Conservation (phyloP, 106 monocot genomes). For the Xerophyta viscosa region DNA sequence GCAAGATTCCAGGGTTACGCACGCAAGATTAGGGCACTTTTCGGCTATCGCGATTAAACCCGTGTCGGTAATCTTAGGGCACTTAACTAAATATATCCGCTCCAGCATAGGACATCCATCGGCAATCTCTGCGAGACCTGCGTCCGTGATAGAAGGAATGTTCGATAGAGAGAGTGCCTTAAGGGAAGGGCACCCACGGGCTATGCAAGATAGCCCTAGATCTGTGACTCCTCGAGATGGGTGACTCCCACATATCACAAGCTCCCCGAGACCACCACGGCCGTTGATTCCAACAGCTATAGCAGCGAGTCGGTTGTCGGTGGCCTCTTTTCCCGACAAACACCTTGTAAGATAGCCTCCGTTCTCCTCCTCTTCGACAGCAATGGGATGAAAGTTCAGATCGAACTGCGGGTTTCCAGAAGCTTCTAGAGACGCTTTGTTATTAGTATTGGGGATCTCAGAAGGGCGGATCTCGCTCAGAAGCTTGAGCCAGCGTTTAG, state of each 20-base stretch:
- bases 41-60: slow-evolving; percentile 57
- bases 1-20: slow-evolving; percentile 54
- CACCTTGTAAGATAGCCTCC: slow-evolving; percentile 19
- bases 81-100: slow-evolving; percentile 49
- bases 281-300: slow-evolving; percentile 28
- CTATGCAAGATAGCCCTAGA: slow-evolving; percentile 44
- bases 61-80: slow-evolving; percentile 61
- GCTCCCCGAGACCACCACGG: slow-evolving; percentile 47
- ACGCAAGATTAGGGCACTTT: slow-evolving; percentile 54
- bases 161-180: slow-evolving; percentile 42
- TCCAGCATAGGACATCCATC: slow-evolving; percentile 59
- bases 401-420: slow-evolving; percentile 22
- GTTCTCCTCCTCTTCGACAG: slow-evolving; percentile 8
- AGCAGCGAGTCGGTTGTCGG: slow-evolving; percentile 53
- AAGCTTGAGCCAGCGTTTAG: slow-evolving; percentile 75
- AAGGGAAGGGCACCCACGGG: slow-evolving; percentile 52
- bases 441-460: no score
- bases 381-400: slow-evolving; percentile 23
- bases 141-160: slow-evolving; percentile 48
- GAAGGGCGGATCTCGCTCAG: slow-evolving; percentile 42
- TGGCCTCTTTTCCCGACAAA: slow-evolving; percentile 59
- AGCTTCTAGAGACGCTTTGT: background rate
- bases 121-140: slow-evolving; percentile 49
- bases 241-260: slow-evolving; percentile 45
- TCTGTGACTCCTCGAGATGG: slow-evolving; percentile 45